Evolutionary conservation across 805 yeast genomes (phyloP).

Genomic region (Candida nitratophila): DNA sequence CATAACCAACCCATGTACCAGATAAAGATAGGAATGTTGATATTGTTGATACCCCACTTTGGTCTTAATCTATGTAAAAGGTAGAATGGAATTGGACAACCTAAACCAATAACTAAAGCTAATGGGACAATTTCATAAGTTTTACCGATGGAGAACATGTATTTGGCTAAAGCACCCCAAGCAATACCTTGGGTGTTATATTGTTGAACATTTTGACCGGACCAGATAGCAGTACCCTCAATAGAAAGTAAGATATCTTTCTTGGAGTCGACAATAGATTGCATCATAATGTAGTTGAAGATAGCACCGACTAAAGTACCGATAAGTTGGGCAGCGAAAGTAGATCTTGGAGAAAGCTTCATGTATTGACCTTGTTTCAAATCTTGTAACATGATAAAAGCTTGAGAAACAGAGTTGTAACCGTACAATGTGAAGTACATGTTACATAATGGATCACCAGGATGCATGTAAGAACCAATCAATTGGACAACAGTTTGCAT

Average conservation of each 20-base stretch:
- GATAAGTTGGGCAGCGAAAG: conserved; percentile 35
- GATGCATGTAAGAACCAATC: conserved; percentile 35
- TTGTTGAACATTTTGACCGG: conserved; percentile 28
- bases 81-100: conserved; percentile 24
- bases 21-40: conserved; percentile 20
- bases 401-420: conserved; percentile 34
- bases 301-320: conserved; percentile 27
- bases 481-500: conserved; percentile 19
- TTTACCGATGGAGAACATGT: conserved; percentile 21
- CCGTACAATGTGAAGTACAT: conserved; percentile 35
- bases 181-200: conserved; percentile 28
- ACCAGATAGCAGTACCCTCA: conserved; percentile 27
- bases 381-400: conserved; percentile 33
- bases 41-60: conserved; percentile 19
- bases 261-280: conserved; percentile 23
- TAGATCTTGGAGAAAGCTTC: conserved; percentile 34
- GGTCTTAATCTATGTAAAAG: conserved; percentile 21
- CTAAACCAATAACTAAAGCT: conserved; percentile 21
- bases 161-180: conserved; percentile 28
- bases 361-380: conserved; percentile 36
- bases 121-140: conserved; percentile 25
- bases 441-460: conserved; percentile 29
- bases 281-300: conserved; percentile 22
- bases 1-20: conserved; percentile 28
- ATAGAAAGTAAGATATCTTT: conserved; percentile 21